Evolutionary conservation across 164 flowering plant genomes (phyloP).

Genomic region (Dillenia turbinata): DNA sequence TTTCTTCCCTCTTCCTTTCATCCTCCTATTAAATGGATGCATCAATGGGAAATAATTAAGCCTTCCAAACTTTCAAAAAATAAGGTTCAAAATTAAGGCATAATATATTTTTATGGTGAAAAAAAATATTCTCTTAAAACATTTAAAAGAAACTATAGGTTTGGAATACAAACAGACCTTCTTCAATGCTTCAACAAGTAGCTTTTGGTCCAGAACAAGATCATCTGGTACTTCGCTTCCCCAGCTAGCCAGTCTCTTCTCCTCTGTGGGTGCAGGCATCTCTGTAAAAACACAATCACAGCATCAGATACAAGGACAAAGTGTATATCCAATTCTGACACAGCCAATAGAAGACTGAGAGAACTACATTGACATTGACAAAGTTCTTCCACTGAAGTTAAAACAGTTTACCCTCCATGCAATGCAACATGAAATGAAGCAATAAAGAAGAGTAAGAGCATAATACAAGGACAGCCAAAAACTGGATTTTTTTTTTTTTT

Average conservation of each 20-base stretch:
- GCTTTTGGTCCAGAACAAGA: constrained; percentile 63
- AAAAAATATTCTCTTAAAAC: neutral
- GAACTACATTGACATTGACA: no score
- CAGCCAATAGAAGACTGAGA: neutral
- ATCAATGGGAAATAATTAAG: no score
- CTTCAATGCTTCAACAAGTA: constrained; percentile 62
- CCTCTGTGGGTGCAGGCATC: constrained; percentile 40
- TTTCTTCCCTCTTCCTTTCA: constrained; percentile 66
- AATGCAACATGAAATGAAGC: no score
- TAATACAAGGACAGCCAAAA: neutral
- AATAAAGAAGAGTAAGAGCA: neutral
- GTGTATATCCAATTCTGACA: neutral
- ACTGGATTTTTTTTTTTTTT: no score
- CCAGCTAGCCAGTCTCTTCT: constrained; percentile 77
- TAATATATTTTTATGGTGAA: neutral
- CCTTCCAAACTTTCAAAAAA: no score
- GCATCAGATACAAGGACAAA: no score
- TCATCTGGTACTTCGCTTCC: constrained; percentile 87
- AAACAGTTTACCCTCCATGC: no score
- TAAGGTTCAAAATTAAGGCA: no score
- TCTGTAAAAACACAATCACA: constrained; percentile 28
- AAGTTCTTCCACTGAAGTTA: no score
- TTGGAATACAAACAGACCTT: constrained; percentile 43
- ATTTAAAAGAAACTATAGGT: neutral
- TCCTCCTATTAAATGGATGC: constrained; percentile 58